Conservation (phyloP, 1,284 basidiomycete species). For the Lentinus polychrous region DNA sequence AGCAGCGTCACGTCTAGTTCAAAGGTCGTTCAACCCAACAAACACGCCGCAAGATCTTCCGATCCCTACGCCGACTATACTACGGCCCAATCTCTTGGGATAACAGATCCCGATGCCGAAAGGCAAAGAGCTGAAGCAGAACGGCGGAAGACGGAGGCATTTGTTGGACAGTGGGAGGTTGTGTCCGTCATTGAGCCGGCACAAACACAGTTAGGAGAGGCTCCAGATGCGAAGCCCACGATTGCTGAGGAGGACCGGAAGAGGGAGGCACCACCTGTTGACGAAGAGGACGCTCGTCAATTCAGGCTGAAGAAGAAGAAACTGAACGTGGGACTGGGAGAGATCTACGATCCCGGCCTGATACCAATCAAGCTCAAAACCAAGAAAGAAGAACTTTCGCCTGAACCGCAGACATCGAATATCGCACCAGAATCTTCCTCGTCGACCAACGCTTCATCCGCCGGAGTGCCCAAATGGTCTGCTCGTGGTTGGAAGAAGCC, state of each 20-base stretch:
- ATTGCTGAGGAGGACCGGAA: slow-evolving; percentile 23
- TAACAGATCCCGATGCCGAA: slow-evolving; percentile 66
- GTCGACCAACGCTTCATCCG: slow-evolving; percentile 9
- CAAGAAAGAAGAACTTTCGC: slow-evolving; percentile 34
- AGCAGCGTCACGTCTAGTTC: slow-evolving; percentile 31
- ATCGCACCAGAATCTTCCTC: neutral
- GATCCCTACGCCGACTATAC: slow-evolving; percentile 83
- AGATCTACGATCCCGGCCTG: slow-evolving; percentile 66
- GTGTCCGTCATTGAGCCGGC: slow-evolving; percentile 37
- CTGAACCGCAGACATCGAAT: neutral
- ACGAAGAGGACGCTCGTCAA: slow-evolving; percentile 49
- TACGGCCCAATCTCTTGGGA: slow-evolving; percentile 78
- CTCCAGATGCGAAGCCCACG: neutral
- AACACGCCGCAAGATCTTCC: slow-evolving; percentile 46
- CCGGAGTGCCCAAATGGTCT: slow-evolving; percentile 28
- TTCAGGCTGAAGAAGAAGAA: slow-evolving; percentile 67
- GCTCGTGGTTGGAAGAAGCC: slow-evolving; percentile 33
- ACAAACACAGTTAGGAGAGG: slow-evolving; percentile 8
- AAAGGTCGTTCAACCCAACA: slow-evolving; percentile 30
- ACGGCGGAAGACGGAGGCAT: slow-evolving; percentile 55
- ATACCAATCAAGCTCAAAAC: slow-evolving; percentile 57
- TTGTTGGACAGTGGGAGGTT: slow-evolving; percentile 81
- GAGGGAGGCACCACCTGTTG: slow-evolving; percentile 24
- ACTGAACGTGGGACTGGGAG: slow-evolving; percentile 47
- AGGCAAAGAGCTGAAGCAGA: slow-evolving; percentile 50